Evolutionary conservation across 2,329 filamentous ascomycete species (phyloP).

Genomic region (Fusarium sp.): DNA sequence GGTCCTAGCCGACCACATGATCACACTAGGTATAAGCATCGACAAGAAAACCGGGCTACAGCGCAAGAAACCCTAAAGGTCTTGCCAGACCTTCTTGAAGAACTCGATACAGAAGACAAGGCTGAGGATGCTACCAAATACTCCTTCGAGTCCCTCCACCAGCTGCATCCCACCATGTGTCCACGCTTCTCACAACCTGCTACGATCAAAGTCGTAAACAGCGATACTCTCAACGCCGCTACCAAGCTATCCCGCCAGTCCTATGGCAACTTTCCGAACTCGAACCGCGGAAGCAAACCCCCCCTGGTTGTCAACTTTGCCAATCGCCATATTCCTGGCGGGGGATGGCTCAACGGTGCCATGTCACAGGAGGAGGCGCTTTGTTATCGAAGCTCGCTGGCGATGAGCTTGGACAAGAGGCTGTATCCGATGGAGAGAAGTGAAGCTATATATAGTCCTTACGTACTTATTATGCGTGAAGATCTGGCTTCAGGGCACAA

Average conservation of each 20-base stretch:
- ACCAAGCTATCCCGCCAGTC: accelerated
- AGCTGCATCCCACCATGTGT: background rate
- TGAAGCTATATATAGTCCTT: background rate
- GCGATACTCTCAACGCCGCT: background rate
- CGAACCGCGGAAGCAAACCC: background rate
- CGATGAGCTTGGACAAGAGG: background rate
- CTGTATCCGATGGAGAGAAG: background rate
- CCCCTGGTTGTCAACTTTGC: background rate
- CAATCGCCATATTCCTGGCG: background rate
- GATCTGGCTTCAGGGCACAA: background rate
- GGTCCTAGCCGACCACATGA: background rate
- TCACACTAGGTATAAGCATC: background rate
- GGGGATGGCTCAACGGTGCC: background rate
- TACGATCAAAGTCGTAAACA: background rate
- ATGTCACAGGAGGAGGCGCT: background rate
- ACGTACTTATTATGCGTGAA: background rate
- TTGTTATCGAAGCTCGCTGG: background rate
- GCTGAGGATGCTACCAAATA: background rate
- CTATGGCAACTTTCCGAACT: background rate
- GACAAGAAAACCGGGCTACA: background rate
- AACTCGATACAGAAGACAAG: background rate
- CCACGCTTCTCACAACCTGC: background rate
- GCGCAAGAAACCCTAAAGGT: background rate
- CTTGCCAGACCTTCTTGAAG: background rate
- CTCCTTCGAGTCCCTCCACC: background rate